Evolutionary conservation across 2,329 filamentous ascomycete genomes (phyloP), one percentile per base, ranked within the genome.

Genomic region (Paecilomyces fulvus): DNA sequence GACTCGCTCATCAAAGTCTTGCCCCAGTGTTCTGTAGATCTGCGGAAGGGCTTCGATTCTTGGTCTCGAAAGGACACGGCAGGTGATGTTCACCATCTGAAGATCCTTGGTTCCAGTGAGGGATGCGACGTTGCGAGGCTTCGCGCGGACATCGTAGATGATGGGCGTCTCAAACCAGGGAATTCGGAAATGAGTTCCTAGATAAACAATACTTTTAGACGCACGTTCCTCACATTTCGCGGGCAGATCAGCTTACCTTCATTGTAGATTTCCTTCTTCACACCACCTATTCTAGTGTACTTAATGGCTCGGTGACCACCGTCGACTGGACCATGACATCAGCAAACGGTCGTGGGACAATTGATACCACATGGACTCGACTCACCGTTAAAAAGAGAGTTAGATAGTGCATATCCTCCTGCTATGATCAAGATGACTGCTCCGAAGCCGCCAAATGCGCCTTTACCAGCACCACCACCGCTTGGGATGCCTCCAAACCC

Each of bases 81-180:
- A 99, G 70, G 92, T 99, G 73, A 99, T 97, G 83, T 99, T 99
- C 72, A 97, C 94, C 94, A 99, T 99, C 80, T 99, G 94, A 76
- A 99, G 79, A 77, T 99, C 94, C 82, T 99, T 99, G 70, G 94
- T 99, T 66, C 94, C 94, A 58, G 94, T 99, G 64, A 99, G 84
- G 63, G 94, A 97, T 64, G 94, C 89, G 66, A 99, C 92, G 70
- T 95, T 96, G 73, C 94, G 87, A 68, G 94, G 94, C 81, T 92
- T 96, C 59, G 94, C 94, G 77, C 94, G 92, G 66, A 99, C 94
- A 75, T 99, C 92, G 80, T 97, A 99, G 67, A 92, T 87, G 74
- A 99, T 85, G 53, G 94, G 91, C 3, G 92, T 96, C 78, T 99
- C 94, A 76, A 99, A 88, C 94, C 94, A 99, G 53, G 94, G 94